These are phyloP conservation scores for Fraxinus baroniana DNA, from an alignment of 305 asterid genomes.

Conservation along the genomic window DNA sequence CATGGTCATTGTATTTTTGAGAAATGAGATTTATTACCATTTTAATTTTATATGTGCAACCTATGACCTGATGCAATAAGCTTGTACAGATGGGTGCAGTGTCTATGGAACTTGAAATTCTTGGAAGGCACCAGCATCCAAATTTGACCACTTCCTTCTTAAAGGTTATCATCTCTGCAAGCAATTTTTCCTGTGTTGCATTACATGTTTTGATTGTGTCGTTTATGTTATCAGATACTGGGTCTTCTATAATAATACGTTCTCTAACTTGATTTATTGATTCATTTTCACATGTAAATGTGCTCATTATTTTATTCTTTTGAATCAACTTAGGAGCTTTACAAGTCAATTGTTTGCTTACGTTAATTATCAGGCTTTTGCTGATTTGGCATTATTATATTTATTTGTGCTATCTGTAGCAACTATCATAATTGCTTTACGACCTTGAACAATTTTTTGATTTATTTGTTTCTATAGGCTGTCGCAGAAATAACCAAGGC, in stretches of 20 bases:
- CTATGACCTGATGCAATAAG: slow-evolving; percentile 27
- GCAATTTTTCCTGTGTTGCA: slow-evolving; percentile 12
- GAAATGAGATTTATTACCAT: slow-evolving; percentile 1
- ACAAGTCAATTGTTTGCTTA: not conserved
- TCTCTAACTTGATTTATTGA: not conserved
- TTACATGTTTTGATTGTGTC: slow-evolving; percentile 10
- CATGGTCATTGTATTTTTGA: slow-evolving; percentile 4
- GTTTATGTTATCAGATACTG: not conserved
- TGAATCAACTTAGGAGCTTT: not conserved
- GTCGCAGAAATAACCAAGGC: slow-evolving; percentile 84
- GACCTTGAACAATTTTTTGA: slow-evolving; percentile 9
- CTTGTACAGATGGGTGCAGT: slow-evolving; percentile 83
- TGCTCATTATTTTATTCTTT: not conserved
- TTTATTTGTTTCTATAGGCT: slow-evolving; percentile 50
- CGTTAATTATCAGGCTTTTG: not conserved
- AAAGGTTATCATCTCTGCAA: slow-evolving; percentile 53
- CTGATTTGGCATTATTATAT: not conserved
- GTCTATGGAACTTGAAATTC: slow-evolving; percentile 90
- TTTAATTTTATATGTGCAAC: slow-evolving; percentile 14
- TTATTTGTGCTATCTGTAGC: slow-evolving; percentile 8
- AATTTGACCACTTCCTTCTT: slow-evolving; percentile 81
- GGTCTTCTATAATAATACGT: not conserved
- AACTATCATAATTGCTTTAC: not conserved
- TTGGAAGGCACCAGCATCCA: slow-evolving; percentile 89
- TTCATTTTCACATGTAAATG: not conserved